Base-by-base conservation (phyloP, 129 eudicot species). In the Pseudognaphalium luteoalbum region DNA sequence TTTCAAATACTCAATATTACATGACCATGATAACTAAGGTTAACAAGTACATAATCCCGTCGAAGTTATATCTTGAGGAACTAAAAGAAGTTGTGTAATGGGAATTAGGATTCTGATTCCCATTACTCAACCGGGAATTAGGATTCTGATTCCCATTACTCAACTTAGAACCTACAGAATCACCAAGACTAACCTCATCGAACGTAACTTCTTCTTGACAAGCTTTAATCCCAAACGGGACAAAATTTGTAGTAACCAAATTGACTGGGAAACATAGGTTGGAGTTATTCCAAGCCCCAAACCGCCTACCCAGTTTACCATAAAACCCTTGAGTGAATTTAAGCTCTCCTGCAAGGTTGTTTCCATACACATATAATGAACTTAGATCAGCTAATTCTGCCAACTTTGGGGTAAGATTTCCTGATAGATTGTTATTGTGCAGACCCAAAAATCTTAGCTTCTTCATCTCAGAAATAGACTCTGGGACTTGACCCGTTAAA, bases 251-350 rank as follows among this genome's bases (percentile, higher is more conserved):
- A 33, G 86, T 71, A 42, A 33, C 32, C 76, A 47, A 71, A 59
- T 63, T 81, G 1, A 28, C 7, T 17, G 75, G 78, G 67, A 81
- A 82, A 75, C 96, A 92, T 28, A 92, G 81, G 76, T 86, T 82
- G 15, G 91, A 83, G 81, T 92, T 92, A 21, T 81, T 77, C 96
- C 97, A 89, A 28, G 93, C 96, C 80, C 92, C 91, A 7, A 89
- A 92, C 3, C 89, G 74, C 79, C 91, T 85, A 12, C 97, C 92
- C 96, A 92, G 82, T 84, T 77, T 89, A 76, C 83, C 83, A 74
- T 87, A 89, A 77, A 91, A 91, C 76, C 35, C 50, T 72, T 71
- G 76, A 5, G 89, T 67, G 78, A 89, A 89, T 20, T 82, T 76
- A 39, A 92, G 87, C 85, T 82, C 82, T 25, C 97, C 97, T 19